phyloP scores from a whole-genome alignment of 768 basidiomycete species.

The Lyophyllum shimeji region DNA sequence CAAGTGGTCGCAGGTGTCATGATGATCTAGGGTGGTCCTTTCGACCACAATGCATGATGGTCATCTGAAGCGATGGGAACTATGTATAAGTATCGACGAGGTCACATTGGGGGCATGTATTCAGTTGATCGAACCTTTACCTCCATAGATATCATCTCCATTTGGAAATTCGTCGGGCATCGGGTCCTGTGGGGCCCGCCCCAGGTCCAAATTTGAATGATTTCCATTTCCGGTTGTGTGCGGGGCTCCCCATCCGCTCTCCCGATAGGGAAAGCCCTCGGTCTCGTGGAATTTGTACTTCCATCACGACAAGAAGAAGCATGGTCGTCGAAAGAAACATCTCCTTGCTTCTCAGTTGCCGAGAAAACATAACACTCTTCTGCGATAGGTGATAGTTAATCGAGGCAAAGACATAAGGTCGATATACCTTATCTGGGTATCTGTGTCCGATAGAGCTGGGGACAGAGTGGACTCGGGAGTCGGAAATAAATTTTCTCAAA shows the following conservation, averaged over 20 bases:
- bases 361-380: background rate
- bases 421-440: background rate
- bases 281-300: background rate
- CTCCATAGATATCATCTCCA: constrained; percentile 7
- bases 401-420: background rate
- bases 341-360: background rate
- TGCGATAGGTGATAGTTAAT: background rate
- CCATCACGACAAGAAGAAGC: background rate
- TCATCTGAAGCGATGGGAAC: background rate
- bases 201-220: background rate
- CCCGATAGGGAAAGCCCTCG: background rate
- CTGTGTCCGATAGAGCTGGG: background rate
- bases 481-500: background rate
- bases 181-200: background rate
- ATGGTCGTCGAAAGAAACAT: background rate
- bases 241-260: background rate
- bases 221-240: background rate
- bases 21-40: background rate
- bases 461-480: background rate
- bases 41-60: background rate
- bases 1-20: background rate
- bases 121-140: background rate
- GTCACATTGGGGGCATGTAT: constrained; percentile 1
- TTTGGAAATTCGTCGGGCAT: background rate
- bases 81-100: background rate